Evolutionary conservation across 352 stramenopile genomes (phyloP), one percentile per base, ranked within the genome.

Genomic region (Aphanomyces invadans): DNA sequence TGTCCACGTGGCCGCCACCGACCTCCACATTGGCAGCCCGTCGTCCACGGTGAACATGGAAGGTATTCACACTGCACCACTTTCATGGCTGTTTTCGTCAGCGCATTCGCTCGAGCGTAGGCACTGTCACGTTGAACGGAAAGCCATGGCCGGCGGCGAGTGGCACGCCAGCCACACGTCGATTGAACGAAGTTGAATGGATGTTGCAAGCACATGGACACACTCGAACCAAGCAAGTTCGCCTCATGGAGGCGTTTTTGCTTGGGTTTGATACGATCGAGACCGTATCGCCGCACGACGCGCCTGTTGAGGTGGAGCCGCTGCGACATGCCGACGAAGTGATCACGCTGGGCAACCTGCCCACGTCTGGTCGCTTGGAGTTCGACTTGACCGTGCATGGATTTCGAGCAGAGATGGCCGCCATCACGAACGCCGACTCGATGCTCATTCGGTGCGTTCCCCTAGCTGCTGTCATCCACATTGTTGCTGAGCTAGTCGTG

Each of bases 21-120:
- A 61, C 0, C 62, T 74, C 46, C 57, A 60, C 11, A 65, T 76
- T 33, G 72, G 71, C 21, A 62, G 57, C 5, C 19, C 29, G 10
- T 55, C 65, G 28, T 57, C 62, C 3, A 55, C 59, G 23, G 45
- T 73, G 11, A 57, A 68, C 2, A 45, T 73, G 17, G 36, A 53
- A 38, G 68, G 68, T 65, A 64, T 52, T n/a, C n/a, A n/a, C n/a
- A n/a, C n/a, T n/a, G n/a, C n/a, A n/a, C n/a, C n/a, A n/a, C n/a
- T n/a, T n/a, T n/a, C n/a, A n/a, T n/a, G n/a, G n/a, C n/a, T n/a
- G n/a, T n/a, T n/a, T n/a, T n/a, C n/a, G n/a, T n/a, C n/a, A n/a
- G n/a, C n/a, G n/a, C n/a, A n/a, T n/a, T n/a, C n/a, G n/a, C n/a
- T 25, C 11, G 5, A 19, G 5, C 19, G 19, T 57, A 65, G 57